Conservation (phyloP, 2,329 filamentous ascomycete genomes). For the Clarireedia paspali region DNA sequence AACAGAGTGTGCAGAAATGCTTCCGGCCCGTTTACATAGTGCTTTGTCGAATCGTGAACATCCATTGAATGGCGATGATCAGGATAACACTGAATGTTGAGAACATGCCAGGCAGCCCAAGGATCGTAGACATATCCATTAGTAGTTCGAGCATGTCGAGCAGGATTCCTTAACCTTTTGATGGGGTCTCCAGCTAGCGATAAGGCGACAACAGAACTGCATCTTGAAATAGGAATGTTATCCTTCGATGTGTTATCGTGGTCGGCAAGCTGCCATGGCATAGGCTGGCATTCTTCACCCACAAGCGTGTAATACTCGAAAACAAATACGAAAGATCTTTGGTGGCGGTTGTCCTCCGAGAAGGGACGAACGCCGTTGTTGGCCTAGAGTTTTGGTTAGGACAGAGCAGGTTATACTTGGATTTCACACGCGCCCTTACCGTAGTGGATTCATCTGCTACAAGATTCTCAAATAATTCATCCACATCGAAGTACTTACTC, state of each 20-base stretch:
- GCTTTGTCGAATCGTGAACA: conserved; percentile 44
- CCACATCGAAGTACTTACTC: conserved; percentile 51
- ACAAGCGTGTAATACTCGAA: conserved; percentile 60
- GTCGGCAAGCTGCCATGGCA: conserved; percentile 52
- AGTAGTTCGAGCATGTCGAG: conserved; percentile 38
- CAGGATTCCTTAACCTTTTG: conserved; percentile 40
- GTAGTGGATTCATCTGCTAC: conserved; percentile 40
- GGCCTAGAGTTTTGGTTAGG: conserved; percentile 10
- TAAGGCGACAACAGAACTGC: conserved; percentile 51
- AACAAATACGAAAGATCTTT: conserved; percentile 52
- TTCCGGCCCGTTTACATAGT: conserved; percentile 52
- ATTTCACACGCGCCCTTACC: conserved; percentile 30
- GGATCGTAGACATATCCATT: conserved; percentile 49
- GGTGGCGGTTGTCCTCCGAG: conserved; percentile 35
- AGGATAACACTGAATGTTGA: conserved; percentile 51
- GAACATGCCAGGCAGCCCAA: conserved; percentile 52
- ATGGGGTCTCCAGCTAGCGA: conserved; percentile 45
- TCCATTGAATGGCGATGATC: conserved; percentile 51
- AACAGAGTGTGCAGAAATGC: conserved; percentile 52
- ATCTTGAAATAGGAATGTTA: conserved; percentile 53
- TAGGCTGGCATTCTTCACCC: conserved; percentile 45
- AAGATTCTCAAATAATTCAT: conserved; percentile 49
- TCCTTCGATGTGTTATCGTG: conserved; percentile 31
- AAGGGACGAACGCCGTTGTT: conserved; percentile 17
- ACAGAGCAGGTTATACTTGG: conserved; percentile 10